Percentiles rank a stretch among this genome's conserved stretches.
These are phyloP conservation scores for Sporothrix inflata DNA, from an alignment of 2,329 filamentous ascomycete genomes.

Conservation along the genomic window DNA sequence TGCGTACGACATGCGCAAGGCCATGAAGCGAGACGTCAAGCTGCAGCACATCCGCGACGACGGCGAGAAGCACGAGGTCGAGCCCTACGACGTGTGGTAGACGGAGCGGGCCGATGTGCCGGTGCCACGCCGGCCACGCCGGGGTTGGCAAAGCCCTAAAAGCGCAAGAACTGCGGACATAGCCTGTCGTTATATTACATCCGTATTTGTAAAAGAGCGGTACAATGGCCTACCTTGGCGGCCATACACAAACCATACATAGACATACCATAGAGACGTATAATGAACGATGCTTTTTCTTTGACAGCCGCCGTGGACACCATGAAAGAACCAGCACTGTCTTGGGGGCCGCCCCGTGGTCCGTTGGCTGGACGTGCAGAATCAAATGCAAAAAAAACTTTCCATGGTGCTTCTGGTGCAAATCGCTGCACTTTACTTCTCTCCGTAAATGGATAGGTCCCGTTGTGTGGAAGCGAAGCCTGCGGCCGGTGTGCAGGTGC, in stretches of 20 bases:
- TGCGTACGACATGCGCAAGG: constrained; percentile 96
- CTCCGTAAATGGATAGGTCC: neutral
- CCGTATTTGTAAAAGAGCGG: neutral
- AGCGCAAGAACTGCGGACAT: neutral
- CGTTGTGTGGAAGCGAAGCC: neutral
- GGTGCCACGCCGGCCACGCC: no score
- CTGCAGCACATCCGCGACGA: constrained; percentile 76
- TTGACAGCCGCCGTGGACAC: neutral
- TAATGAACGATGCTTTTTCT: neutral
- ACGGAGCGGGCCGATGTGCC: neutral
- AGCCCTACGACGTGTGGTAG: constrained; percentile 85
- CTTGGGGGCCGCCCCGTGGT: neutral
- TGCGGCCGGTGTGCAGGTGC: constrained; percentile 7
- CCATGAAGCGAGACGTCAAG: constrained; percentile 77
- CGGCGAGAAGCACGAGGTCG: constrained; percentile 77
- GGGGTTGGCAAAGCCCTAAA: neutral
- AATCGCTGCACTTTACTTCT: no score
- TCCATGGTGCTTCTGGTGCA: neutral
- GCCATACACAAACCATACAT: neutral
- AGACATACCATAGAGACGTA: neutral
- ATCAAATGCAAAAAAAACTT: neutral
- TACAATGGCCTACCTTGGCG: no score
- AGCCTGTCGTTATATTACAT: neutral
- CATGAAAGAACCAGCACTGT: neutral
- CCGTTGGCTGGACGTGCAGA: neutral